Base-by-base conservation (phyloP, 345 rosid species). In the Boechera divaricarpa region DNA sequence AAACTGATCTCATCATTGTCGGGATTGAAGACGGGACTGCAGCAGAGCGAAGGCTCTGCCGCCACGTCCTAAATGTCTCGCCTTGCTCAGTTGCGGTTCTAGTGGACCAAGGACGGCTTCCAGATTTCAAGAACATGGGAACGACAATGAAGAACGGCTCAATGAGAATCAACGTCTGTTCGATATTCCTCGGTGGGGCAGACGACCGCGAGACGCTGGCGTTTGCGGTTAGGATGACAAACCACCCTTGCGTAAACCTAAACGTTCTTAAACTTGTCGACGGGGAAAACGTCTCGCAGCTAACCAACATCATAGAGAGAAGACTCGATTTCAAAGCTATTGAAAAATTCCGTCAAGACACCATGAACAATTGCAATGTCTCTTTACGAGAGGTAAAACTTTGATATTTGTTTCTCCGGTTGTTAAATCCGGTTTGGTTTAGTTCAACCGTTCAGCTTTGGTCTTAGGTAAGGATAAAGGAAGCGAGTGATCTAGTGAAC, bases 151-250 rank as follows among this genome's bases (percentile, higher is more conserved):
- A 36, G 38, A 45, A 63, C 62, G 11, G 10, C 2, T 42, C 39
- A 5, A 18, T 15, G 48, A 53, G 31, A 15, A 64, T 65, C 65
- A 75, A 79, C 7, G 54, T 73, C 1, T 80, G 81, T 4, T 70
- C 73, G 10, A 5, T 82, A 13, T 82, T 85, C n/a, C 24, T 85
- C 1, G 84, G 86, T 7, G 88, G 88, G 15, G 52, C 82, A 0
- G 88, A 85, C 61, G 88, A 85, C 44, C 84, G 84, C 3, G 85
- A 85, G 54, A 56, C 82, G 0, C 52, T 85, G 7, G 84, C 84
- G 2, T 76, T 54, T 8, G 78, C 73, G 5, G 67, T 62, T 4
- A 72, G 83, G 49, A 75, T 85, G 80, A 55, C 76, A 0, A 45
- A 65, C 29, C 49, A 76, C 44, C 60, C 70, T 0, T 24, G 49